phyloP scores from a whole-genome alignment of 2,329 filamentous ascomycete genomes.

The Aspergillaceae sp. region DNA sequence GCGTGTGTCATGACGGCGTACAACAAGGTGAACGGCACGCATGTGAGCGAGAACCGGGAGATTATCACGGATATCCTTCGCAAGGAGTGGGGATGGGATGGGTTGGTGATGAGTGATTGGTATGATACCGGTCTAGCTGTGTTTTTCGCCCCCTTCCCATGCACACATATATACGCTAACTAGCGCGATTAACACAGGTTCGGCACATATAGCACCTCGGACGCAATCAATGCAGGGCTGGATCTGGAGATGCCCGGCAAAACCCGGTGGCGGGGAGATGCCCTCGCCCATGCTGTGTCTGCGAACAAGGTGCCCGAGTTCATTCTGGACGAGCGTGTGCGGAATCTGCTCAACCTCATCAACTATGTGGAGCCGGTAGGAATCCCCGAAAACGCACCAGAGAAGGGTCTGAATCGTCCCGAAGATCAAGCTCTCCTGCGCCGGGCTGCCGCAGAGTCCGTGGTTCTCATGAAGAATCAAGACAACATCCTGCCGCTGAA shows the following conservation, averaged over 20 bases:
- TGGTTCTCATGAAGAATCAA: conserved; percentile 68
- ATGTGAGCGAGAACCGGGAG: conserved; percentile 35
- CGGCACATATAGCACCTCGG: conserved; percentile 39
- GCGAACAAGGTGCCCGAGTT: conserved; percentile 50
- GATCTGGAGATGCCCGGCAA: conserved; percentile 43
- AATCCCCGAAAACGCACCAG: conserved; percentile 48
- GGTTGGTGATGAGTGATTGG: conserved; percentile 41
- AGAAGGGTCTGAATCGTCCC: conserved; percentile 49
- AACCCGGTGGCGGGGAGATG: conserved; percentile 34
- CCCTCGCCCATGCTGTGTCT: conserved; percentile 38
- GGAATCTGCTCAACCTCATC: conserved; percentile 51
- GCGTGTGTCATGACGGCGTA: conserved; percentile 53
- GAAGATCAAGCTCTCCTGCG: conserved; percentile 58
- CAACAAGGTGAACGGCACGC: conserved; percentile 47
- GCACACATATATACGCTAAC: too few relatives aligned
- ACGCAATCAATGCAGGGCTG: conserved; percentile 38
- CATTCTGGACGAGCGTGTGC: conserved; percentile 50
- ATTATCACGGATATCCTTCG: conserved; percentile 38
- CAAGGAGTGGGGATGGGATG: conserved; percentile 41
- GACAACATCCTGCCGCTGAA: conserved; percentile 51
- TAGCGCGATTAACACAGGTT: conserved; percentile 22
- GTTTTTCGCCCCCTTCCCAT: too few relatives aligned
- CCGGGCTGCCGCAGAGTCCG: conserved; percentile 57
- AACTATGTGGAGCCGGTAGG: conserved; percentile 49
- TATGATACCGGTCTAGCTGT: conserved; percentile 7